These are phyloP conservation scores for Venustampulla echinocandica DNA, from an alignment of 495 filamentous ascomycete genomes.

Conservation along the genomic window DNA sequence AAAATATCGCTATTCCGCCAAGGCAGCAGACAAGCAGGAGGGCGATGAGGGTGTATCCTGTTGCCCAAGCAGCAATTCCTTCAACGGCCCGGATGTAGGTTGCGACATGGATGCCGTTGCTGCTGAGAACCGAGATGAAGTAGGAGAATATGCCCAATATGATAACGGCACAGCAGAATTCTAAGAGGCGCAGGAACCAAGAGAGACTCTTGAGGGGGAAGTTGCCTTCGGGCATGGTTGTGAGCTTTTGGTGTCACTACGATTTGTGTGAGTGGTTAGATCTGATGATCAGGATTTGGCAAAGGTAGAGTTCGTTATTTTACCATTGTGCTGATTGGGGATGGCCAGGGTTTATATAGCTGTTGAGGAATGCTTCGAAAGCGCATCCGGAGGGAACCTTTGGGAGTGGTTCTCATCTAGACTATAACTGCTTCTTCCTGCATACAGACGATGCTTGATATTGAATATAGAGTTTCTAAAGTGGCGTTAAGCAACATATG, in stretches of 20 bases:
- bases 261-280: not conserved
- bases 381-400: too few species aligned
- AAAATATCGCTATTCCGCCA: slow-evolving; percentile 56
- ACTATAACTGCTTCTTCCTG: too few species aligned
- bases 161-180: slow-evolving; percentile 61
- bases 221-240: too few species aligned
- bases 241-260: slow-evolving; percentile 28
- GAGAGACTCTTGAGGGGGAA: slow-evolving; percentile 53
- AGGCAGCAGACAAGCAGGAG: slow-evolving; percentile 68
- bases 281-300: not conserved
- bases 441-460: too few species aligned
- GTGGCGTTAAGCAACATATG: too few species aligned
- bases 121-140: slow-evolving; percentile 52
- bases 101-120: slow-evolving; percentile 49
- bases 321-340: not conserved
- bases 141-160: slow-evolving; percentile 78
- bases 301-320: not conserved
- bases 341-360: too few species aligned
- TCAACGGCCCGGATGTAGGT: slow-evolving; percentile 67
- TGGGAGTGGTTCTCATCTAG: too few species aligned
- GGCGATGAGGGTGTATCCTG: slow-evolving; percentile 63
- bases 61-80: slow-evolving; percentile 66
- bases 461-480: too few species aligned
- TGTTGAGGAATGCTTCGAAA: too few species aligned
- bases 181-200: slow-evolving; percentile 56